Base-by-base conservation (phyloP, 768 basidiomycete species). In the Agaricus blazei region DNA sequence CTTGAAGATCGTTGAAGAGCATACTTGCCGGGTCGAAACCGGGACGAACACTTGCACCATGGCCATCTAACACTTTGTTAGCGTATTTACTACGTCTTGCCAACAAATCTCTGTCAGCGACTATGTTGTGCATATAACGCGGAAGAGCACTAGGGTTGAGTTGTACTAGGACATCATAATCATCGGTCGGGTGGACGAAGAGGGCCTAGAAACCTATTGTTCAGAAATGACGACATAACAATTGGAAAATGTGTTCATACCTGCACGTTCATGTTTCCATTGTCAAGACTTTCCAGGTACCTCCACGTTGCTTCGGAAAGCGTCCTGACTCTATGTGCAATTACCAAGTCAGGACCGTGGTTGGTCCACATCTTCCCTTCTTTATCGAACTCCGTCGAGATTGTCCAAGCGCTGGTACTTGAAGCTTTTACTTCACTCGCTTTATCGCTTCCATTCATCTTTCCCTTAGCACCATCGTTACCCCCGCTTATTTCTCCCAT, bases 101-200 rank as follows among this genome's bases (percentile, higher is more conserved):
- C 67, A 87, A 79, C 1, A 79, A 65, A 1, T 68, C 67, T 1
- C 72, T 56, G 59, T 88, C 78, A 0, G 79, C 77, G 3, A 74
- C 60, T 14, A 94, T 63, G 45, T 85, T 84, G 64, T 98, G 91
- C 58, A 79, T 70, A 65, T 93, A 90, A 23, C 91, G 82, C 1
- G 92, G 83, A 2, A 93, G 69, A 2, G 77, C 68, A 12, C 73
- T 49, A 0, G 84, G 75, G 42, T 93, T 77, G 23, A 98, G 78
- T 56, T 88, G 80, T 34, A 98, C 74, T 7, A 97, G 60, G 61
- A 98, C 79, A 62, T 97, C 88, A 64, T 97, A 99, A 63, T 94
- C 89, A 2, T 82, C 74, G 2, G 82, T 80, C 0, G 94, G 90
- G 61, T 96, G 92, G 9, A 81, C 72, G 72, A 98, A 97, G 51